Evolutionary conservation across 1,139 yeast genomes (phyloP).

Genomic region (Pichia sp.): DNA sequence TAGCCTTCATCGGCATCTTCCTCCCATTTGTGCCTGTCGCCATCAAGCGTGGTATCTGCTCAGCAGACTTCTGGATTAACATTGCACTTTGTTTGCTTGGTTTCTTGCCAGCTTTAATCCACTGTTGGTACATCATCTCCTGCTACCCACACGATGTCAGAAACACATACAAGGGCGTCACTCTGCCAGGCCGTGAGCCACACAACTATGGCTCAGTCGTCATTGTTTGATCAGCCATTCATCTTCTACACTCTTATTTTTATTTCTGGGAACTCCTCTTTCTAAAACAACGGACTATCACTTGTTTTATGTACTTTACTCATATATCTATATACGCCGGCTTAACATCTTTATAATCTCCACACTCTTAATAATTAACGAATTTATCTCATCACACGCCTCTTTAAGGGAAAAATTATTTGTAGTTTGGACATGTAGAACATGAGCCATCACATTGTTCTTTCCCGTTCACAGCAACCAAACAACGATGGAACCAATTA

Average conservation of each 20-base stretch:
- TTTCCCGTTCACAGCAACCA: too few species aligned
- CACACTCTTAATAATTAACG: too few species aligned
- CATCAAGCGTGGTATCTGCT: slow-evolving; percentile 69
- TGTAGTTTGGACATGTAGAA: background rate
- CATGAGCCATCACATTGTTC: too few species aligned
- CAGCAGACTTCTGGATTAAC: slow-evolving; percentile 70
- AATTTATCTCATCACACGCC: too few species aligned
- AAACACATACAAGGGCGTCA: slow-evolving; percentile 32
- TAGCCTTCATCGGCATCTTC: slow-evolving; percentile 76
- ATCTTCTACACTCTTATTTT: too few species aligned
- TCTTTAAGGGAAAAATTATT: too few species aligned
- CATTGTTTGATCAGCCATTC: slow-evolving; percentile 6
- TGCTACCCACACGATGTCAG: slow-evolving; percentile 49
- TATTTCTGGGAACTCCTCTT: background rate
- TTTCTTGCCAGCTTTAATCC: slow-evolving; percentile 76
- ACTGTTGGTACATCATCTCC: slow-evolving; percentile 59
- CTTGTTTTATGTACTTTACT: too few species aligned
- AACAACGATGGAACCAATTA: background rate
- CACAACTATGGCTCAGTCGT: slow-evolving; percentile 24
- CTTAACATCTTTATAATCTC: too few species aligned
- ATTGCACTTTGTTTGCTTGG: slow-evolving; percentile 75
- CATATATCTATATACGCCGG: too few species aligned
- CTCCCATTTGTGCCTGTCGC: slow-evolving; percentile 84
- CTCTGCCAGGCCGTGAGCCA: slow-evolving; percentile 34
- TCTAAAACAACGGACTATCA: too few species aligned